These are phyloP conservation scores for Diaporthe humulicola DNA, from an alignment of 2,329 filamentous ascomycete genomes.

Conservation along the genomic window DNA sequence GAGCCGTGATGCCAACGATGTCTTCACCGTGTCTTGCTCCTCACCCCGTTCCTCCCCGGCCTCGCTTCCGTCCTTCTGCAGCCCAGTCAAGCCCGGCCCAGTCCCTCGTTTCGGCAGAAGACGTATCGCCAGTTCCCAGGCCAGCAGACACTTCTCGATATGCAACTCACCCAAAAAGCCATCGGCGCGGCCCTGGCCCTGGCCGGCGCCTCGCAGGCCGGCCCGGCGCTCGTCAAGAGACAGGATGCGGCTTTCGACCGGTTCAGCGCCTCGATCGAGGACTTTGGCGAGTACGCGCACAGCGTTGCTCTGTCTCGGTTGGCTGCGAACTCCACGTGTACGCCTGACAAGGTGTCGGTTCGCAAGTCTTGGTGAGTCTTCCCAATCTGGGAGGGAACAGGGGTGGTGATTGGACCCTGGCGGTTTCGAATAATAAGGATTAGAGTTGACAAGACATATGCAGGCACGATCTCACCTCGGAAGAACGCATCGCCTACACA, in stretches of 20 bases:
- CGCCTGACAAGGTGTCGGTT: constrained; percentile 25
- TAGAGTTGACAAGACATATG: constrained; percentile 9
- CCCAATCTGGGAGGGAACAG: not conserved
- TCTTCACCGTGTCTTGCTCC: not conserved
- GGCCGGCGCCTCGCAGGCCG: constrained; percentile 1
- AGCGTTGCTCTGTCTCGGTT: constrained; percentile 20
- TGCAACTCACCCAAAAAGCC: constrained; percentile 15
- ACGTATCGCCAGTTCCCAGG: not conserved
- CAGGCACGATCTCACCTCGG: constrained; percentile 49
- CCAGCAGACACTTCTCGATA: not conserved
- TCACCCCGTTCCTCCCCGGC: not conserved
- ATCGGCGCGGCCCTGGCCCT: constrained; percentile 16
- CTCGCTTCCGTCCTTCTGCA: not conserved
- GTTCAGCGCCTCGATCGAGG: constrained; percentile 18
- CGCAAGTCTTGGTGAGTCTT: constrained; percentile 31
- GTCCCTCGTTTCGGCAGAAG: constrained; percentile 4
- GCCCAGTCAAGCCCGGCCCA: constrained; percentile 1
- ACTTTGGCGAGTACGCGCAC: constrained; percentile 11
- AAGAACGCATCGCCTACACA: constrained; percentile 47
- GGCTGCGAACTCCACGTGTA: constrained; percentile 25
- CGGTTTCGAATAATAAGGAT: not conserved
- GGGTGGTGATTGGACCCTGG: not conserved
- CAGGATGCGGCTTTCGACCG: constrained; percentile 8
- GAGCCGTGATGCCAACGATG: constrained; percentile 12
- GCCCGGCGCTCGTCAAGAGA: constrained; percentile 6